A percentile compares a stretch with the other conserved stretches of the same genome.
phyloP scores from a whole-genome alignment of 169 alveolate genomes.

The Plasmodium blacklocki region DNA sequence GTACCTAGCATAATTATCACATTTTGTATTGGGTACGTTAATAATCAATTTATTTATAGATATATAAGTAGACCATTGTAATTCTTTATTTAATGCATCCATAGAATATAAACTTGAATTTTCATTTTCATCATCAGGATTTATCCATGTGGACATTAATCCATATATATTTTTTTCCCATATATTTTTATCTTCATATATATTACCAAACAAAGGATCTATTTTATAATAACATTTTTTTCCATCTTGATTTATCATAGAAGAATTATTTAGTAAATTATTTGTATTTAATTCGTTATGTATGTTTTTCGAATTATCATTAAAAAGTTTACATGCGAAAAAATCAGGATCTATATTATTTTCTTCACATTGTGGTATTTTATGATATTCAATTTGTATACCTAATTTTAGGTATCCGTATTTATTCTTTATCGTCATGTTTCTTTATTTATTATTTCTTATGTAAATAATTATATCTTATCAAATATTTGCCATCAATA shows the following conservation, averaged over 20 bases:
- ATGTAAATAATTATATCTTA: background rate
- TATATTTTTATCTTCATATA: conserved; percentile 48
- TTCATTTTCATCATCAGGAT: conserved; percentile 41
- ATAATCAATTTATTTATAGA: conserved; percentile 32
- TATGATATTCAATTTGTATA: conserved; percentile 42
- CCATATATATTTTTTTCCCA: conserved; percentile 69
- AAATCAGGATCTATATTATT: conserved; percentile 39
- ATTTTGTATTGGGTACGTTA: conserved; percentile 31
- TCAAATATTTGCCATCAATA: too few species aligned
- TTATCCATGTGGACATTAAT: conserved; percentile 55
- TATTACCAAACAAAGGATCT: conserved; percentile 56
- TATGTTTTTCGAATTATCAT: background rate
- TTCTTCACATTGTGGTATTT: background rate
- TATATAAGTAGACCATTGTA: conserved; percentile 73
- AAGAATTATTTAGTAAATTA: background rate
- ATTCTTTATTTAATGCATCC: conserved; percentile 71
- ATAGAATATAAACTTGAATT: conserved; percentile 17
- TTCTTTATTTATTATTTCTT: background rate
- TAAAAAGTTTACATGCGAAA: conserved; percentile 38
- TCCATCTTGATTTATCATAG: too few species aligned
- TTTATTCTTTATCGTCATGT: conserved; percentile 73
- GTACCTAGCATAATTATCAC: conserved; percentile 74
- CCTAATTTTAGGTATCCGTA: conserved; percentile 61
- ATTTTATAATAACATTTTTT: conserved; percentile 26
- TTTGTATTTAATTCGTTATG: background rate